Conservation (phyloP, 2,329 filamentous ascomycete species). For the Pestalotiopsis sp. region DNA sequence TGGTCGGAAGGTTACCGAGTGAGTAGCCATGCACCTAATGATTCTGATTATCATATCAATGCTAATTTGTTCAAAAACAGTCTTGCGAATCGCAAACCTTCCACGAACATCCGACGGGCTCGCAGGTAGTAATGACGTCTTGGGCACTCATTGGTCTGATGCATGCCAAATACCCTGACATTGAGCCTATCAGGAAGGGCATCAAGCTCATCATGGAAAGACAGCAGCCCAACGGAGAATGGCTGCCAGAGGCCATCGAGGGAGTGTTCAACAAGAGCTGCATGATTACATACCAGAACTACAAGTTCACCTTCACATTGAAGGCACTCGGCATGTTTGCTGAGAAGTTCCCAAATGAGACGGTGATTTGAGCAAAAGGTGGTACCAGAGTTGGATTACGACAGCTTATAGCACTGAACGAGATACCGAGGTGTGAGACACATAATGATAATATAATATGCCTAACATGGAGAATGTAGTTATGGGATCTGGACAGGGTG, state of each 20-base stretch:
- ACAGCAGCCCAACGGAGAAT: slow-evolving; percentile 88
- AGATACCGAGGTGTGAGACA: neutral
- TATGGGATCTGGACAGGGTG: neutral
- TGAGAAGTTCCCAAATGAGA: slow-evolving; percentile 68
- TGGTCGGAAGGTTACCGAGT: slow-evolving; percentile 95
- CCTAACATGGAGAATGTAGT: neutral
- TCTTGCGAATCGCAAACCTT: slow-evolving; percentile 79
- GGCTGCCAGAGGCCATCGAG: slow-evolving; percentile 93
- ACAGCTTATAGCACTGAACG: neutral
- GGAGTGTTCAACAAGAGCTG: slow-evolving; percentile 99
- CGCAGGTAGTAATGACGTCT: slow-evolving; percentile 91
- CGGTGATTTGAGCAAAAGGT: slow-evolving; percentile 38
- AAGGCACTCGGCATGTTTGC: slow-evolving; percentile 93
- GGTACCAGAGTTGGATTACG: neutral
- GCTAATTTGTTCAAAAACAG: slow-evolving; percentile 36
- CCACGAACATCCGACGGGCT: slow-evolving; percentile 71
- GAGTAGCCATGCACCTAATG: slow-evolving; percentile 21
- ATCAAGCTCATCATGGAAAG: slow-evolving; percentile 81
- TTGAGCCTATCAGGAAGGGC: slow-evolving; percentile 71
- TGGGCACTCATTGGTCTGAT: slow-evolving; percentile 86
- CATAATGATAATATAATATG: neutral
- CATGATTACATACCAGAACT: slow-evolving; percentile 99
- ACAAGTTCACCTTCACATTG: slow-evolving; percentile 95
- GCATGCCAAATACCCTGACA: slow-evolving; percentile 79
- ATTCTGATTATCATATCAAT: neutral